These are phyloP conservation scores for Emergomyces orientalis DNA, from an alignment of 2,329 filamentous ascomycete genomes.

Conservation along the genomic window DNA sequence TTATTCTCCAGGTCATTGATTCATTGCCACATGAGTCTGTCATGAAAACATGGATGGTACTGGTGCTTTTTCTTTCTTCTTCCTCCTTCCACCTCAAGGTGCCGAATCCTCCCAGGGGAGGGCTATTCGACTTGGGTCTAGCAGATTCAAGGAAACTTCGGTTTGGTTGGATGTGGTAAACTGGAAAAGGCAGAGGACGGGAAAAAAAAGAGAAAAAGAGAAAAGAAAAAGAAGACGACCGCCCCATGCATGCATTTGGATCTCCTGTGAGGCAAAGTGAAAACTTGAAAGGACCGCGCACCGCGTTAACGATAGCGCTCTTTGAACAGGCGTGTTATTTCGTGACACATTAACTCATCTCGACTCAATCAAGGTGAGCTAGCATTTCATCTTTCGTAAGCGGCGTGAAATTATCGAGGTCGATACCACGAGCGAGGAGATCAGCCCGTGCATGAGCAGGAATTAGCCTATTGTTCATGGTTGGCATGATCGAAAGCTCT, in stretches of 20 bases:
- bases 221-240: slow-evolving; percentile 16
- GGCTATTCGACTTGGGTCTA: slow-evolving; percentile 20
- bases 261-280: slow-evolving; percentile 19
- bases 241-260: slow-evolving; percentile 26
- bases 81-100: too few relatives aligned
- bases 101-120: slow-evolving; percentile 21
- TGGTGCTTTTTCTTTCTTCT: slow-evolving; percentile 12
- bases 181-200: too few relatives aligned
- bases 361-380: slow-evolving; percentile 81
- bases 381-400: slow-evolving; percentile 94
- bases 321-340: slow-evolving; percentile 30
- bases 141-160: slow-evolving; percentile 20
- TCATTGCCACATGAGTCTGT: slow-evolving; percentile 20
- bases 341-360: slow-evolving; percentile 25
- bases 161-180: slow-evolving; percentile 20
- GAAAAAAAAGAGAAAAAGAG: too few relatives aligned
- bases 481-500: slow-evolving; percentile 94
- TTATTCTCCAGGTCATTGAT: slow-evolving; percentile 25
- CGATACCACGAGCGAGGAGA: slow-evolving; percentile 67
- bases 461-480: slow-evolving; percentile 79
- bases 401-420: slow-evolving; percentile 88
- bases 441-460: slow-evolving; percentile 69
- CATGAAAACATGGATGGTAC: slow-evolving; percentile 20
- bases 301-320: slow-evolving; percentile 27
- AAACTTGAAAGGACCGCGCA: slow-evolving; percentile 14